Conservation (phyloP, 306 rosid genomes). For the Vicia faba region DNA sequence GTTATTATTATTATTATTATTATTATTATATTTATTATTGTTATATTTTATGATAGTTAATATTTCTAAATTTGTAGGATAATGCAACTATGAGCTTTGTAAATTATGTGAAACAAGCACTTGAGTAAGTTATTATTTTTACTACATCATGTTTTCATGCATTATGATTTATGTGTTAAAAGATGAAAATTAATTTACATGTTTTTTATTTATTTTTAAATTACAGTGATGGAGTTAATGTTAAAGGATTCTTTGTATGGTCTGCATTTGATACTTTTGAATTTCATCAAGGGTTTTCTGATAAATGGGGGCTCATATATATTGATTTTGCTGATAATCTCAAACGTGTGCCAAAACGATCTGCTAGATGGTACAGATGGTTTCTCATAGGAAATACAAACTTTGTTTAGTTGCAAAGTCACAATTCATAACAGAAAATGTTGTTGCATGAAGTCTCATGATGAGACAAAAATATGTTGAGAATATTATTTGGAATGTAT, state of each 20-base stretch:
- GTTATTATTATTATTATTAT: no score
- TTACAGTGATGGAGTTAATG: constrained; percentile 3
- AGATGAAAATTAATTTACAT: no score
- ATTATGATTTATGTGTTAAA: no score
- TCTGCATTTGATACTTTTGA: constrained; percentile 25
- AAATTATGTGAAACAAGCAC: constrained; percentile 18
- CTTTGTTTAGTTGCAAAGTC: background rate
- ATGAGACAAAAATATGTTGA: no score
- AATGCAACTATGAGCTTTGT: no score
- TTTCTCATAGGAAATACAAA: background rate
- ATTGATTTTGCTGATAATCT: constrained; percentile 6
- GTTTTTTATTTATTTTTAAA: background rate
- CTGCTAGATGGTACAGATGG: constrained; percentile 21
- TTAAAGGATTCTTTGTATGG: constrained; percentile 11
- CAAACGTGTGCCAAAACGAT: background rate
- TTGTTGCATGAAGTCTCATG: no score
- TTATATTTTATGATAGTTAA: no score
- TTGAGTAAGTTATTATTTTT: constrained; percentile 29
- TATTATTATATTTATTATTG: no score
- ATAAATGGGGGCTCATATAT: background rate
- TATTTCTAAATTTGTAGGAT: no score
- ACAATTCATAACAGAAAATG: background rate
- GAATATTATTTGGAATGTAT: no score
- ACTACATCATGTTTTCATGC: background rate
- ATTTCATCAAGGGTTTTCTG: constrained; percentile 4